Percentiles rank a stretch among this genome's conserved stretches.
Conservation (phyloP, 1,284 basidiomycete species). For the Trichosporon ovoides region DNA sequence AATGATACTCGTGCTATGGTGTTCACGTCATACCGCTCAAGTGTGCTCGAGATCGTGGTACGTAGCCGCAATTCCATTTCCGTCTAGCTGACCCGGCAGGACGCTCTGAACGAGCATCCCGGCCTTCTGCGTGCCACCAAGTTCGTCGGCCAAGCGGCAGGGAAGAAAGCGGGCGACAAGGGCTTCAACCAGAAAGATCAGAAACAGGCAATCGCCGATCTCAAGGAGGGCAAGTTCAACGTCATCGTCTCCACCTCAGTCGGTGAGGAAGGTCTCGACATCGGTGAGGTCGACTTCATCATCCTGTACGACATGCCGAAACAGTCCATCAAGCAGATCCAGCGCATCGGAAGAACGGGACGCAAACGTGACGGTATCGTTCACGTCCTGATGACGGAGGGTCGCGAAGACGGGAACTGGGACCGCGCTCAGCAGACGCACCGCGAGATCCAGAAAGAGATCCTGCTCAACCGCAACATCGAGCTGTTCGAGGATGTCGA, state of each 20-base stretch:
- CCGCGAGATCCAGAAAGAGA: constrained; percentile 80
- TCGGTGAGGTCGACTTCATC: constrained; percentile 96
- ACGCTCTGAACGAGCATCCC: constrained; percentile 63
- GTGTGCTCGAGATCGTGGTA: constrained; percentile 83
- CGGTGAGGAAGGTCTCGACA: constrained; percentile 98
- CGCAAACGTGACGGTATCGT: constrained; percentile 86
- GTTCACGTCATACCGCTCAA: constrained; percentile 82
- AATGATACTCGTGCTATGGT: constrained; percentile 82
- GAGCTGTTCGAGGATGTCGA: constrained; percentile 90
- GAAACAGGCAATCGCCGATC: constrained; percentile 65
- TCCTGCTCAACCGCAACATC: constrained; percentile 76
- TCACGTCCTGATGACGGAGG: constrained; percentile 86
- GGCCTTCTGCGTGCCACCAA: constrained; percentile 70
- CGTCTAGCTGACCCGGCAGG: constrained; percentile 34
- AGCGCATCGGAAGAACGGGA: constrained; percentile 95
- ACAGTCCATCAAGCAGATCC: constrained; percentile 90
- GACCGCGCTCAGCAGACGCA: constrained; percentile 84
- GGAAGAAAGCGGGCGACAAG: constrained; percentile 68
- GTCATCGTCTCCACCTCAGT: constrained; percentile 94
- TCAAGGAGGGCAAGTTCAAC: constrained; percentile 83
- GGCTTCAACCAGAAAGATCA: constrained; percentile 91
- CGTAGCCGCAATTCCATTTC: constrained; percentile 6
- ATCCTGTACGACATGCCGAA: constrained; percentile 96
- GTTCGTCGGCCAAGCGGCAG: constrained; percentile 86
- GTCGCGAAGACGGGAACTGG: constrained; percentile 86